Evolutionary conservation across 106 monocot genomes (phyloP), one percentile per base, ranked within the genome.

Genomic region (Narthecium ossifragum): DNA sequence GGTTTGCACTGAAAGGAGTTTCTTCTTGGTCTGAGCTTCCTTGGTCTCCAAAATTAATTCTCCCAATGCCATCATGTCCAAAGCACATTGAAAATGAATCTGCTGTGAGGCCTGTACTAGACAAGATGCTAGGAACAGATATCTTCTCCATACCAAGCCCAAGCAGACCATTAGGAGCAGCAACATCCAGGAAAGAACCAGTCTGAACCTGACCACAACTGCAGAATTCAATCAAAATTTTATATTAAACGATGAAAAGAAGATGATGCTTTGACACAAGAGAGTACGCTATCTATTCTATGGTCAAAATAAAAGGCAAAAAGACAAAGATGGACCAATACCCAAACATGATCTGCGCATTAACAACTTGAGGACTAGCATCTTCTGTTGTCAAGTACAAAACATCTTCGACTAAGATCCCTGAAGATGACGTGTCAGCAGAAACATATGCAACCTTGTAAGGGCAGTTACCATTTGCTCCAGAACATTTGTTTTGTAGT

Each of bases 1-100:
- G 33, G 28, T 70, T 53, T n/a, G 64, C 9, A 66, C 61, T 57
- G 30, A 96, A 79, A 57, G 86, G 73, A 57, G 96, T 90, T 81
- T 96, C 90, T 9, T 74, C 55, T 70, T 96, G 96, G 56, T 90
- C 84, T 48, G 80, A 86, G 70, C 79, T 96, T 21, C 96, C 90
- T 50, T 64, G 69, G 64, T 96, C 96, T 53, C 96, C 96, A 76
- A 96, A 96, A 59, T 69, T 76, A 27, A 96, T 86, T 66, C 96
- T 80, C 52, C 96, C 96, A 37, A 71, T 1, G 10, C 90, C 86
- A 59, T 84, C 74, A 43, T 24, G 61, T 18, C 81, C 77, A 59
- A 96, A 96, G 60, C 96, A 96, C 90, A 96, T 96, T 23, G 96
- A 96, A 56, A 96, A 96, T 9, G 96, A 96, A 60, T 96, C 69